A percentile compares a stretch with the other conserved stretches of the same genome.
These are phyloP conservation scores for Oryza rufipogon DNA, from an alignment of 176 grass and related monocot species.

Conservation along the genomic window DNA sequence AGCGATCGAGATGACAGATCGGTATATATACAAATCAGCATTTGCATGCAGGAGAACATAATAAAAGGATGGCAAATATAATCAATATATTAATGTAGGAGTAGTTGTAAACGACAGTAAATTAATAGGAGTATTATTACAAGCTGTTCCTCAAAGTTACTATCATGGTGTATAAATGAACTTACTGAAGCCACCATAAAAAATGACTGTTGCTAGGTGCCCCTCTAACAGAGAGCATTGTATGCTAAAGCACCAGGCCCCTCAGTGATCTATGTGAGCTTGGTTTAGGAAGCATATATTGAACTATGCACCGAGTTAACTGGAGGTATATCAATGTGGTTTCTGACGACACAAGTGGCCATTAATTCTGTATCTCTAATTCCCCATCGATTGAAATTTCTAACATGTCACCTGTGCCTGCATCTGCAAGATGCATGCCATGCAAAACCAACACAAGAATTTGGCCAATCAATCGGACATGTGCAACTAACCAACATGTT, in stretches of 20 bases:
- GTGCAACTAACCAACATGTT: not conserved
- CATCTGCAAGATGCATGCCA: not conserved
- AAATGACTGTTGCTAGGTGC: conserved; percentile 36
- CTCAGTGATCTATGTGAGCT: not conserved
- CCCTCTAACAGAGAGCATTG: conserved; percentile 34
- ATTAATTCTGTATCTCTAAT: not conserved
- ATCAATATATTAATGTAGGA: conserved; percentile 3
- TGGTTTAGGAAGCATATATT: not conserved
- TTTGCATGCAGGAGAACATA: not conserved
- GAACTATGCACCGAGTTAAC: conserved; percentile 10
- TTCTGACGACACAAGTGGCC: not conserved
- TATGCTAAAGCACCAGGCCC: conserved; percentile 2
- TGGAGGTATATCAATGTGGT: conserved; percentile 2
- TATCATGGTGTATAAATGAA: conserved; percentile 22
- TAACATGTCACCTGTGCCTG: not conserved
- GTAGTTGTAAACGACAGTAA: not conserved
- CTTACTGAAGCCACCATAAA: conserved; percentile 27
- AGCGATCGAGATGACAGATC: not conserved
- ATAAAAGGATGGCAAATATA: not conserved
- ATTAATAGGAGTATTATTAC: conserved; percentile 1
- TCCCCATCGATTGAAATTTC: not conserved
- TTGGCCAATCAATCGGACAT: not conserved
- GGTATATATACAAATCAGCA: not conserved
- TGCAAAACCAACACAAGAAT: not conserved
- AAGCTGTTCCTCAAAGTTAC: conserved; percentile 13